Evolutionary conservation across 106 monocot species (phyloP), one percentile per base, ranked within the genome.

Genomic region (Hemerocallis citrina): DNA sequence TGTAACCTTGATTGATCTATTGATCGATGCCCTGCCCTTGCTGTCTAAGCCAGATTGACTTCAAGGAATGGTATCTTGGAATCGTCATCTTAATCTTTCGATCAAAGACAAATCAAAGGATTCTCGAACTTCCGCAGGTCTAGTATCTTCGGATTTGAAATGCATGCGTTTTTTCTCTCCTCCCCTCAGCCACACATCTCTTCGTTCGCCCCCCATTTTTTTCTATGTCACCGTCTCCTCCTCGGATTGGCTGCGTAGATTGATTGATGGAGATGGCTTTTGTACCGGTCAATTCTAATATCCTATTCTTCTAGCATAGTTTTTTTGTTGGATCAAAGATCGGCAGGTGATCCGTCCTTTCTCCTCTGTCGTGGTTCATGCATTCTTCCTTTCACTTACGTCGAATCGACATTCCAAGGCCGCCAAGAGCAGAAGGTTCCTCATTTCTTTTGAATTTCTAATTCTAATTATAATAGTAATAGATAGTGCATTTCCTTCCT

Each of bases 301-400:
- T 64, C 64, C 21, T 64, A 49, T 64, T 63, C 48, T 64, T 64
- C 49, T 64, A 17, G 34, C 46, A 40, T 38, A 60, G 54, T 55
- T 55, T 55, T 63, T 49, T 64, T 48, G 42, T 46, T 64, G 48
- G 48, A 64, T 64, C 64, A 45, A 64, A 49, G 64, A 64, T 64
- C 48, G 35, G 34, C 34, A 48, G 49, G 48, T 64, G 32, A 63
- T 55, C 46, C 62, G 9, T 47, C 62, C 62, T 63, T 63, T 63
- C 62, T 63, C 62, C 62, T 63, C 46, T 63, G 62, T 6, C 62
- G 31, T 47, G 62, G 30, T 64, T 47, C 63, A 42, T 31, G 46
- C 63, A 47, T 63, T 47, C 42, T 63, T 47, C 44, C 32, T 63
- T 47, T 47, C 63, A 47, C 63, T 34, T 63, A 21, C 25, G 47